A percentile compares a stretch with the other conserved stretches of the same genome.
Evolutionary conservation across 2,329 filamentous ascomycete species (phyloP).

Genomic region (Furcasterigmium furcatum): DNA sequence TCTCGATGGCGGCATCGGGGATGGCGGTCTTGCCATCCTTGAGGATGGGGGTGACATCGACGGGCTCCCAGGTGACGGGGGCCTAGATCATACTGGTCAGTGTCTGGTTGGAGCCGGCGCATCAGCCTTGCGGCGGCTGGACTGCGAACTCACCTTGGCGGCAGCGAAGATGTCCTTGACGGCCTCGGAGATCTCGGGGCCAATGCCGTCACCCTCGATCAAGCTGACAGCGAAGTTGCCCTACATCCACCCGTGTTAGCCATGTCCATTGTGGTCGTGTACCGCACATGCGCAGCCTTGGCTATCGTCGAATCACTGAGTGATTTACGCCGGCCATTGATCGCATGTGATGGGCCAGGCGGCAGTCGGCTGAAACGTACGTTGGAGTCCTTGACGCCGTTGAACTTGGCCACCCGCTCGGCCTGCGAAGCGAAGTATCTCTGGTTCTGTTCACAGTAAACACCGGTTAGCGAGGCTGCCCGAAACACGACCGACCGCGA

Average conservation of each 20-base stretch:
- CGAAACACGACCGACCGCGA: background rate
- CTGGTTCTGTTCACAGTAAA: slow-evolving; percentile 36
- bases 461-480: slow-evolving; percentile 11
- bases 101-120: background rate
- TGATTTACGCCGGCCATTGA: background rate
- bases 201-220: slow-evolving; percentile 99
- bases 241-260: slow-evolving; percentile 42
- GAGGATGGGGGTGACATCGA: slow-evolving; percentile 90
- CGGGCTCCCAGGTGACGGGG: slow-evolving; percentile 93
- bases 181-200: slow-evolving; percentile 94
- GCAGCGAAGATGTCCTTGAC: slow-evolving; percentile 99
- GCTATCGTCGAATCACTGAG: slow-evolving; percentile 29
- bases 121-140: background rate
- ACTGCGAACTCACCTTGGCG: slow-evolving; percentile 67
- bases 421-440: slow-evolving; percentile 63
- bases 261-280: background rate
- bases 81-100: slow-evolving; percentile 48
- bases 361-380: slow-evolving; percentile 50
- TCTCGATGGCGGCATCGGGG: slow-evolving; percentile 86
- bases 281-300: background rate
- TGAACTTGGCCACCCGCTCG: slow-evolving; percentile 86
- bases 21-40: slow-evolving; percentile 97
- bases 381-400: slow-evolving; percentile 83
- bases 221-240: slow-evolving; percentile 94
- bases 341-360: background rate